Percentiles rank a stretch among this genome's conserved stretches.
Conservation (phyloP, 306 rosid genomes). For the Myrica gale region DNA sequence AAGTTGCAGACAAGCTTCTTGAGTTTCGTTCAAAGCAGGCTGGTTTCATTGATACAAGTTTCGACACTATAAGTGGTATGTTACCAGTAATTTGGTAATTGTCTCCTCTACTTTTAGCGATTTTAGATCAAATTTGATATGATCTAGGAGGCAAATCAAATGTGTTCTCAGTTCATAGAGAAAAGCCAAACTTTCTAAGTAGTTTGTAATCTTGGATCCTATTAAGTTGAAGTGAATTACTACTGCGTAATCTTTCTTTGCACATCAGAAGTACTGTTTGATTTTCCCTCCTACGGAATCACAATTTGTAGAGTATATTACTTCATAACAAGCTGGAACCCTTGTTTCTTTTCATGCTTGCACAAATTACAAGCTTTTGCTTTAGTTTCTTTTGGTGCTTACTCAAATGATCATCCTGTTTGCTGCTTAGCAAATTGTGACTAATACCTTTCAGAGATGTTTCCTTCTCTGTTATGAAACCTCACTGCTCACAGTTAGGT, state of each 20-base stretch:
- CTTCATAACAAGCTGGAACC: neutral
- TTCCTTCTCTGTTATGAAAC: slow-evolving; percentile 6
- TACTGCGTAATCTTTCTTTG: neutral
- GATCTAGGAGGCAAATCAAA: no score
- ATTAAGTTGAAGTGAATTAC: neutral
- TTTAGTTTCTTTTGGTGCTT: slow-evolving; percentile 21
- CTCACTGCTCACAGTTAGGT: slow-evolving; percentile 15
- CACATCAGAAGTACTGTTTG: neutral
- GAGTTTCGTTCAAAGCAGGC: slow-evolving; percentile 82
- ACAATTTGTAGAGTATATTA: neutral
- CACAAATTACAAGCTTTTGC: slow-evolving; percentile 2
- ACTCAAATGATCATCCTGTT: slow-evolving; percentile 21
- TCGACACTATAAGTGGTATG: slow-evolving; percentile 87
- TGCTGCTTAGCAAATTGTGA: neutral
- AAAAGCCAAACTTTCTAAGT: neutral
- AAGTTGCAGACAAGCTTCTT: slow-evolving; percentile 81
- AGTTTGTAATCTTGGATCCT: neutral
- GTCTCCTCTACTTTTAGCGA: neutral
- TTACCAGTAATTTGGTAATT: neutral
- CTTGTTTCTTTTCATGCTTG: neutral
- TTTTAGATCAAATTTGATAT: neutral
- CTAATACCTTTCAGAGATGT: neutral
- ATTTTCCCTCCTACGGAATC: neutral
- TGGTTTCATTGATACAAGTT: slow-evolving; percentile 92
- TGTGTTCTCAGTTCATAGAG: neutral